Base-by-base conservation (phyloP, 108 stramenopile genomes). In the Pseudonitzschia multistriata region DNA sequence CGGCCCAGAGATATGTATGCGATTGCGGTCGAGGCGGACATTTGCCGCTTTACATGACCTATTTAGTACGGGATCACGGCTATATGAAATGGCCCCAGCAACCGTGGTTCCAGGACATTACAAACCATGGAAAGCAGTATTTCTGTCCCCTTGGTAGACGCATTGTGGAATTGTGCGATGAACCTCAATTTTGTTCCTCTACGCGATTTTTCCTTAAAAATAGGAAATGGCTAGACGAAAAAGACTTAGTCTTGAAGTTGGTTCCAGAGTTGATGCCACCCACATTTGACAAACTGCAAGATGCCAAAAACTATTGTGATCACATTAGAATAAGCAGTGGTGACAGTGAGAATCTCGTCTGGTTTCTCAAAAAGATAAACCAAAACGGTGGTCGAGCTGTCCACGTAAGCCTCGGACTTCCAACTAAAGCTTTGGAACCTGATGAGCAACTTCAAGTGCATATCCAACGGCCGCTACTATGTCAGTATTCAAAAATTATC, bases 141-240 rank as follows among this genome's bases (percentile, higher is more conserved):
- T 57, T 49, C 28, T 85, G 85, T 62, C 81, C 81, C 5, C 25
- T 85, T 5, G 85, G 81, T 31, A 67, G 69, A 56, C 24, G 57
- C 22, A 34, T 75, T 24, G 70, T 83, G 15, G 74, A 74, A n/a
- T 79, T 85, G 50, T 81, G 79, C 40, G 81, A 85, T 40, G 81
- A 82, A 59, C 81, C 85, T 21, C 30, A 71, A 35, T 82, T 83
- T 64, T 61, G 80, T 21, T 48, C 39, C 2, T 45, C 24, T 6
- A 71, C 73, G 19, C 61, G 75, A 66, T 74, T 85, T 70, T 85
- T 68, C 54, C 33, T 81, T 1, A 73, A 55, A 21, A 79, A 77
- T 17, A 68, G 85, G 14, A 77, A 85, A 53, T 83, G 67, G 49
- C 48, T 83, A 8, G 81, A 85, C 70, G 85, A 85, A 68, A 85